Evolutionary conservation across 2,329 filamentous ascomycete species (phyloP).

Genomic region (Keithomyces neogunnii): DNA sequence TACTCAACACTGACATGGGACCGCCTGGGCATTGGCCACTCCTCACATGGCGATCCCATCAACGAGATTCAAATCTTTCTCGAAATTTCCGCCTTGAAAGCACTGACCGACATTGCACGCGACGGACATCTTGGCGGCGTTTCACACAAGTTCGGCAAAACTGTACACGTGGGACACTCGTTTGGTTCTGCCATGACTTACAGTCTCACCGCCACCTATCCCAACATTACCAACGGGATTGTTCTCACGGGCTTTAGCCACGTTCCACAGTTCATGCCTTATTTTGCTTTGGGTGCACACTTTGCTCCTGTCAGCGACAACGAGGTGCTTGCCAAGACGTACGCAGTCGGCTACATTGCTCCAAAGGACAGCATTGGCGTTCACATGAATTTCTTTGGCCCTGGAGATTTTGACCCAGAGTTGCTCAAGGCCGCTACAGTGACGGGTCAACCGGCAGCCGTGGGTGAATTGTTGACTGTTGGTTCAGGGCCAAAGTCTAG

Average conservation of each 20-base stretch:
- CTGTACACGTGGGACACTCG: slow-evolving; percentile 55
- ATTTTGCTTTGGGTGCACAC: slow-evolving; percentile 37
- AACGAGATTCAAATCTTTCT: slow-evolving; percentile 50
- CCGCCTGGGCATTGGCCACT: slow-evolving; percentile 51
- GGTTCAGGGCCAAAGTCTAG: slow-evolving; percentile 26
- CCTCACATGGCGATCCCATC: slow-evolving; percentile 49
- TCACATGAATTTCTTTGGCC: slow-evolving; percentile 44
- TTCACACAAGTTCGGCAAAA: slow-evolving; percentile 27
- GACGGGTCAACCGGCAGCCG: slow-evolving; percentile 46
- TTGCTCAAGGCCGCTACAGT: slow-evolving; percentile 37
- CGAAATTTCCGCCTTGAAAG: slow-evolving; percentile 48
- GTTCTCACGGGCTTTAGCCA: slow-evolving; percentile 53
- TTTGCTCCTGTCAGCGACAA: slow-evolving; percentile 33
- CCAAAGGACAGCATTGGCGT: slow-evolving; percentile 35
- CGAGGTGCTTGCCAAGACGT: slow-evolving; percentile 16
- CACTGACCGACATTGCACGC: slow-evolving; percentile 42
- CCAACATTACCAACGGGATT: slow-evolving; percentile 46
- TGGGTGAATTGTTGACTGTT: slow-evolving; percentile 52
- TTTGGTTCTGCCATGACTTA: slow-evolving; percentile 54
- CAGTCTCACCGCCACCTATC: slow-evolving; percentile 41
- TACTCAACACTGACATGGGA: slow-evolving; percentile 55
- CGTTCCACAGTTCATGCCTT: slow-evolving; percentile 32
- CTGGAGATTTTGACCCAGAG: slow-evolving; percentile 45
- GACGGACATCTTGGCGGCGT: slow-evolving; percentile 34
- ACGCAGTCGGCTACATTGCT: slow-evolving; percentile 45